Conservation (phyloP, 768 basidiomycete species). For the Suillus luteus region DNA sequence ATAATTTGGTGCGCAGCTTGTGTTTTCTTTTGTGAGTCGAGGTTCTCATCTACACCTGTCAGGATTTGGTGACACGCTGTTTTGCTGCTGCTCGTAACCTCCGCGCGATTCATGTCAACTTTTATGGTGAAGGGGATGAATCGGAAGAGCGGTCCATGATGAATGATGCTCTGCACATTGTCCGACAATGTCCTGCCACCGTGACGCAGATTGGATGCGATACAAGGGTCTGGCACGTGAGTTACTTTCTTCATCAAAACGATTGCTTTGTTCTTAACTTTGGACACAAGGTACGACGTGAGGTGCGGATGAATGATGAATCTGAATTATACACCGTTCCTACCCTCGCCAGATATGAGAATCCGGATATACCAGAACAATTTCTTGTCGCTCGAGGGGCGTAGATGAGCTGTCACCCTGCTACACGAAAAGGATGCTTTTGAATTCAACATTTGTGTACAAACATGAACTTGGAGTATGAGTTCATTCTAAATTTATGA, state of each 20-base stretch:
- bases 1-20: constrained; percentile 42
- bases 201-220: constrained; percentile 68
- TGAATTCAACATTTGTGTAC: not conserved
- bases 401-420: not conserved
- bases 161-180: constrained; percentile 46
- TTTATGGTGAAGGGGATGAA: constrained; percentile 34
- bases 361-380: constrained; percentile 68
- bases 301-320: constrained; percentile 37
- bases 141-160: constrained; percentile 23
- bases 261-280: constrained; percentile 9
- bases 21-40: not conserved
- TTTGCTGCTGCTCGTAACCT: constrained; percentile 50
- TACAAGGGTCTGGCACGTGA: constrained; percentile 71
- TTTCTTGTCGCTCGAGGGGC: constrained; percentile 60
- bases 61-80: constrained; percentile 29
- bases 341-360: constrained; percentile 55
- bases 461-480: not conserved
- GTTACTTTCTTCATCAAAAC: constrained; percentile 12
- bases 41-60: not conserved
- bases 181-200: constrained; percentile 49
- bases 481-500: not conserved
- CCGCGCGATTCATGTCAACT: constrained; percentile 62
- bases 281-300: constrained; percentile 46
- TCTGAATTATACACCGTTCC: constrained; percentile 42
- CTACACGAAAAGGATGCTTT: not conserved